Evolutionary conservation across 2,329 filamentous ascomycete genomes (phyloP), one percentile per base, ranked within the genome.

Genomic region (Hymenoscyphus fructigenus): DNA sequence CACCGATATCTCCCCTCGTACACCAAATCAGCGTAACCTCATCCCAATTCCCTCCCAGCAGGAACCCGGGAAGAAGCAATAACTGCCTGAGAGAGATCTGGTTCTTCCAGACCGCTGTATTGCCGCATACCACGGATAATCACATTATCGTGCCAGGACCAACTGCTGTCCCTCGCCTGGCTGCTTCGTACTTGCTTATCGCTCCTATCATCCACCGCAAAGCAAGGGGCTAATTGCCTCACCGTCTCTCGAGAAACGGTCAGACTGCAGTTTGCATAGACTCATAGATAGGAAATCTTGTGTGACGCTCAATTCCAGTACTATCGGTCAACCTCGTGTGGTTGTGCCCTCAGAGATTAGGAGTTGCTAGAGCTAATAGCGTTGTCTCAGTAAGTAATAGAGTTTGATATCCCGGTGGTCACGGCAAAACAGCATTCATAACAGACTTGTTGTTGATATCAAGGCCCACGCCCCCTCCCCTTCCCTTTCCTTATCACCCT

Each of bases 151-250:
- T 38, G 44, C 44, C n/a, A 23, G 44, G 44, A 23, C 44, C 44
- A 50, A 23, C 44, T 50, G 44, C 44, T 50, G 34, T 50, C 34
- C 12, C 41, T 41, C 7, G 26, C 57, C 34, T 41, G 17, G 29
- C 29, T 36, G 61, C 61, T 34, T 55, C 34, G 59, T 26, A 12
- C 17, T 26, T 14, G 59, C 67, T 68, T 70, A 69, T 69, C 69
- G 66, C 65, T 65, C 69, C 68, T 69, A 70, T 71, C 67, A 70
- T 53, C n/a, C 62, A 60, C 58, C 55, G 62, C 32, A 36, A 29
- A 61, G 44, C 61, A 63, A 69, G 57, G 66, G 65, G 56, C 28
- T 28, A 23, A 41, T 26, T 53, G 47, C 60, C 64, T 70, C 65
- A 71, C 68, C 62, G 66, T 65, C 56, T 56, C 20, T 17, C 38